Conservation (phyloP, 768 basidiomycete species). For the Chalciporus pseudorubinellus region DNA sequence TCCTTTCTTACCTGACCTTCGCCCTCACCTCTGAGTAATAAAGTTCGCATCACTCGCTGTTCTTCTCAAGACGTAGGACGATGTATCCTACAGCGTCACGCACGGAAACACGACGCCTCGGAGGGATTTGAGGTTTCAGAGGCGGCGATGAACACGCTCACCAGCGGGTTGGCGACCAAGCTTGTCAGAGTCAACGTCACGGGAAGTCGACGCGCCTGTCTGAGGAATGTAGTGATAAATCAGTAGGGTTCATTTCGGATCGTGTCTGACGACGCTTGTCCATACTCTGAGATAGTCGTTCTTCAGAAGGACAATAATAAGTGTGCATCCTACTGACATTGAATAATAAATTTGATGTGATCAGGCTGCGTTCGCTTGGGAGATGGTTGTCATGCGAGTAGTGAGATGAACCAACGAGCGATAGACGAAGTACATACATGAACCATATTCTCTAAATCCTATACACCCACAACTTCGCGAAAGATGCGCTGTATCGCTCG, state of each 20-base stretch:
- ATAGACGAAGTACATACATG: too few species aligned
- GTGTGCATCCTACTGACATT: too few species aligned
- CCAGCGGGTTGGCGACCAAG: slow-evolving; percentile 43
- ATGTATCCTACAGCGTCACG: slow-evolving; percentile 8
- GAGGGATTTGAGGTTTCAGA: slow-evolving; percentile 45
- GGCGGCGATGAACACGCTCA: slow-evolving; percentile 50
- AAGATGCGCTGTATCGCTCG: slow-evolving; percentile 51
- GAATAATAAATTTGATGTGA: too few species aligned
- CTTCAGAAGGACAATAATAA: too few species aligned
- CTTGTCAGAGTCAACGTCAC: slow-evolving; percentile 33
- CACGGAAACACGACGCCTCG: slow-evolving; percentile 18
- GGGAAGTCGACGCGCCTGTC: slow-evolving; percentile 30
- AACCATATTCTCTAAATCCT: slow-evolving; percentile 32
- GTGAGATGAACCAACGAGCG: too few species aligned
- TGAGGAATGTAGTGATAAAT: slow-evolving; percentile 37
- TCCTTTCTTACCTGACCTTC: too few species aligned
- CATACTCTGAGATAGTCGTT: too few species aligned
- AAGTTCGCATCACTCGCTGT: slow-evolving; percentile 13
- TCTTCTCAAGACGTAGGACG: slow-evolving; percentile 19
- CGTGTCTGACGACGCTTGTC: too few species aligned
- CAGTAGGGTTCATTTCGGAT: too few species aligned
- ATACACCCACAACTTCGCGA: slow-evolving; percentile 46
- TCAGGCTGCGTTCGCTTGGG: too few species aligned
- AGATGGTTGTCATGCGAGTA: neutral
- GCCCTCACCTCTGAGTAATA: slow-evolving; percentile 5